These are phyloP conservation scores for Ascochyta rabiei DNA, from an alignment of 2,329 filamentous ascomycete genomes.

Conservation along the genomic window DNA sequence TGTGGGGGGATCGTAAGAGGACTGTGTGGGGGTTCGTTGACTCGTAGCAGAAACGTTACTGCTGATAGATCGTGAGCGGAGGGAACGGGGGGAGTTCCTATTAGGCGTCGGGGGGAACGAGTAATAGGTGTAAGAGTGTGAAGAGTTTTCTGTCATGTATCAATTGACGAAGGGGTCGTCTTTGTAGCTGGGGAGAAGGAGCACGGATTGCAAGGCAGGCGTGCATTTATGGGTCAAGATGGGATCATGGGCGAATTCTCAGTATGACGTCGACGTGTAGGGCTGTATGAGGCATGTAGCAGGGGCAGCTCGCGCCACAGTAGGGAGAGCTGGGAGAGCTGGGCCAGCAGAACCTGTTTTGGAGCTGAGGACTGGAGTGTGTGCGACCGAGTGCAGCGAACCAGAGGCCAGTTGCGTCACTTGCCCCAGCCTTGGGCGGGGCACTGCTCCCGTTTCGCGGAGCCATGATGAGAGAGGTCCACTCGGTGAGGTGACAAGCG, in stretches of 20 bases:
- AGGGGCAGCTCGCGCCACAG: slow-evolving; percentile 47
- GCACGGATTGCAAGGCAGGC: slow-evolving; percentile 25
- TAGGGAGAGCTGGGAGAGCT: slow-evolving; percentile 18
- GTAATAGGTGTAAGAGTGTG: slow-evolving; percentile 58
- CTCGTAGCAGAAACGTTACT: slow-evolving; percentile 43
- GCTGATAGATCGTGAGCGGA: slow-evolving; percentile 49
- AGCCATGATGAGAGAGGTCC: slow-evolving; percentile 27
- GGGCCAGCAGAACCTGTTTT: slow-evolving; percentile 48
- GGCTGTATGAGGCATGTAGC: slow-evolving; percentile 26
- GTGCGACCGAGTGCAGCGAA: slow-evolving; percentile 36
- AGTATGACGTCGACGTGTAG: slow-evolving; percentile 44
- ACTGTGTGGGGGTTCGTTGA: slow-evolving; percentile 37
- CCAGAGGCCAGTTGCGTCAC: slow-evolving; percentile 45
- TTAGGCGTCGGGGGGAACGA: slow-evolving; percentile 58
- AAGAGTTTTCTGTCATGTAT: slow-evolving; percentile 58
- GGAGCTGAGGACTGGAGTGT: slow-evolving; percentile 26
- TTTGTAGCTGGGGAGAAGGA: slow-evolving; percentile 32
- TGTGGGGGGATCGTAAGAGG: slow-evolving; percentile 37
- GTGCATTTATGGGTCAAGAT: slow-evolving; percentile 40
- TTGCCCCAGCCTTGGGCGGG: slow-evolving; percentile 39
- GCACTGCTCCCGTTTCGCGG: slow-evolving; percentile 36
- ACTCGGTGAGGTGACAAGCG: slow-evolving; percentile 36
- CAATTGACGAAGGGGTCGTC: slow-evolving; percentile 45
- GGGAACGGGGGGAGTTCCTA: slow-evolving; percentile 48
- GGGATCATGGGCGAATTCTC: slow-evolving; percentile 23